Conservation (phyloP, 2,329 filamentous ascomycete genomes). For the Emydomyces testavorans region DNA sequence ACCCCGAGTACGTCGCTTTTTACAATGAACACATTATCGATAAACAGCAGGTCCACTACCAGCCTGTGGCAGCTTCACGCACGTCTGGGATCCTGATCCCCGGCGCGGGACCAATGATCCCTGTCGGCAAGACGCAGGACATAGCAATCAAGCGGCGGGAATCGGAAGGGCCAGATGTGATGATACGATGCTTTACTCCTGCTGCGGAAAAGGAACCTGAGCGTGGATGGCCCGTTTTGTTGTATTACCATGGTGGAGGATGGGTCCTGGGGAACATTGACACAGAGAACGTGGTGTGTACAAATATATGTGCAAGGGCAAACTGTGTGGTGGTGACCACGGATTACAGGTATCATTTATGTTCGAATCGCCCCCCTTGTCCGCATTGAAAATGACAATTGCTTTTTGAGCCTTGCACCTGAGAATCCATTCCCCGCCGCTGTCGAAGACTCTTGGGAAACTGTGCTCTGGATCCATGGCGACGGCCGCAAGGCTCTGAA, state of each 20-base stretch:
- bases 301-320: slow-evolving; percentile 42
- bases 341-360: slow-evolving; percentile 48
- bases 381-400: no score
- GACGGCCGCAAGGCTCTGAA: slow-evolving; percentile 23
- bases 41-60: slow-evolving; percentile 45
- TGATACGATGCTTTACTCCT: slow-evolving; percentile 43
- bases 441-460: slow-evolving; percentile 47
- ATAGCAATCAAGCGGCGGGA: slow-evolving; percentile 35
- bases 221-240: slow-evolving; percentile 44
- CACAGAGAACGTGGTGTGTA: slow-evolving; percentile 47
- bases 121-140: slow-evolving; percentile 40
- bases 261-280: slow-evolving; percentile 49
- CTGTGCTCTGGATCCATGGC: slow-evolving; percentile 38
- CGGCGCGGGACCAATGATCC: slow-evolving; percentile 40
- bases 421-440: slow-evolving; percentile 48
- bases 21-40: slow-evolving; percentile 43
- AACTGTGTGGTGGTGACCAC: slow-evolving; percentile 45
- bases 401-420: slow-evolving; percentile 40
- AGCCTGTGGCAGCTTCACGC: slow-evolving; percentile 43
- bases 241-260: slow-evolving; percentile 50
- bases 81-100: slow-evolving; percentile 43
- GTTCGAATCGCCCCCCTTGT: no score
- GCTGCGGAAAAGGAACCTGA: slow-evolving; percentile 29
- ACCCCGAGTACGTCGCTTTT: slow-evolving; percentile 43
- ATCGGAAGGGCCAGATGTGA: slow-evolving; percentile 40